These are phyloP conservation scores for Laguncularia racemosa DNA, from an alignment of 345 rosid genomes.

Conservation along the genomic window DNA sequence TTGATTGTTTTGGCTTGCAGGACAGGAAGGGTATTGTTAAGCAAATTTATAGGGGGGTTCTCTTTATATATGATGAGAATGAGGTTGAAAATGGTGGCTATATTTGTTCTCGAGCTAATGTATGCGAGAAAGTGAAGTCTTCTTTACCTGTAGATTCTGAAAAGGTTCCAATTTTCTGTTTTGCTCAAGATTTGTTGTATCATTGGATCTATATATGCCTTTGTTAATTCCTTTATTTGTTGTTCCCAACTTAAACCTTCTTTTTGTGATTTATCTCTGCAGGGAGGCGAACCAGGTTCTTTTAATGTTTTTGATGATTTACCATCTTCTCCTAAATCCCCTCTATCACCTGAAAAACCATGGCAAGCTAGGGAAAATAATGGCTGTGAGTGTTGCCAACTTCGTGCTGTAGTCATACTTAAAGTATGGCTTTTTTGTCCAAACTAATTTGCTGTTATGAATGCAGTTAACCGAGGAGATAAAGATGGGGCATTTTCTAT, in stretches of 20 bases:
- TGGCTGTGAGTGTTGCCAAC: not conserved
- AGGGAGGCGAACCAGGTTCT: constrained; percentile 52
- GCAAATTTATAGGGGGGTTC: constrained; percentile 76
- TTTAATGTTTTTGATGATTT: constrained; percentile 44
- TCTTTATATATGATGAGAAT: constrained; percentile 60
- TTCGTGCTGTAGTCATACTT: constrained; percentile 19
- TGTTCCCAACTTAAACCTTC: not conserved
- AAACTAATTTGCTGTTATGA: constrained; percentile 16
- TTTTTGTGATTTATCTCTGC: constrained; percentile 4
- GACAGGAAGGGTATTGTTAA: constrained; percentile 79
- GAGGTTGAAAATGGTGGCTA: constrained; percentile 80
- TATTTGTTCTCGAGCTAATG: constrained; percentile 67
- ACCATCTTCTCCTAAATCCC: constrained; percentile 79
- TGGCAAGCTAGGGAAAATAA: constrained; percentile 51
- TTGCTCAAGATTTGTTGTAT: constrained; percentile 2
- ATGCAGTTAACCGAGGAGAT: constrained; percentile 68
- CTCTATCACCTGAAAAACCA: constrained; percentile 47
- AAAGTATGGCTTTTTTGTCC: constrained; percentile 28
- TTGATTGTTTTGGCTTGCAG: constrained; percentile 32
- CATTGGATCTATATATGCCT: constrained; percentile 1
- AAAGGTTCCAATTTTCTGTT: constrained; percentile 36
- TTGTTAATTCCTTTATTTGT: not conserved
- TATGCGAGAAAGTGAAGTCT: constrained; percentile 70
- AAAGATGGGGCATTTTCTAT: constrained; percentile 59
- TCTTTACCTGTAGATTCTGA: constrained; percentile 30